Conservation (phyloP, 2,329 filamentous ascomycete species). For the Trichoderma simmonsii region DNA sequence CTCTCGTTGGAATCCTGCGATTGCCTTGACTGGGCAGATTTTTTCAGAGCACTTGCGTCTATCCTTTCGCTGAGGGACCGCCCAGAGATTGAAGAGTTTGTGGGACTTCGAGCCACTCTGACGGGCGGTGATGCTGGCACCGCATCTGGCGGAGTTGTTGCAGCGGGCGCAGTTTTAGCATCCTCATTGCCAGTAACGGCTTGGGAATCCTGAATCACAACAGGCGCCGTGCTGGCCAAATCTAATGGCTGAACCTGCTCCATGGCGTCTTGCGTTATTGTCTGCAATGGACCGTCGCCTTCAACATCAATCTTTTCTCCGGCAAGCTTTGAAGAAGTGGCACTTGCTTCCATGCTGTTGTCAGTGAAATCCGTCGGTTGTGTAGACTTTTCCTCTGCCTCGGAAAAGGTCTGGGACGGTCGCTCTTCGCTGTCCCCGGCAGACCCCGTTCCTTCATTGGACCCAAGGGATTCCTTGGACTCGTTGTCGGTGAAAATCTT, state of each 20-base stretch:
- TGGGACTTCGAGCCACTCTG: conserved; percentile 20
- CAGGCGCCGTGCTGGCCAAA: conserved; percentile 31
- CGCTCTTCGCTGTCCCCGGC: conserved; percentile 49
- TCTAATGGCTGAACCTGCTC: conserved; percentile 51
- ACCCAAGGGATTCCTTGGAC: conserved; percentile 69
- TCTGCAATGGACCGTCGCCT: conserved; percentile 32
- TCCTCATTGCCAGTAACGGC: neutral
- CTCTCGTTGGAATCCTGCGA: conserved; percentile 31
- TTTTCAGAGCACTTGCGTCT: conserved; percentile 52
- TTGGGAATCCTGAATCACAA: conserved; percentile 15
- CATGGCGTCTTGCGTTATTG: conserved; percentile 36
- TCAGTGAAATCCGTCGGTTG: conserved; percentile 42
- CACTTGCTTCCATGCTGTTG: conserved; percentile 33
- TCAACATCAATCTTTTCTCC: conserved; percentile 25
- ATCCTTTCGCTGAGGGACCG: conserved; percentile 44
- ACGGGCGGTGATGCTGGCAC: conserved; percentile 24
- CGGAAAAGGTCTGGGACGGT: conserved; percentile 44
- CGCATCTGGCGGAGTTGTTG: conserved; percentile 1
- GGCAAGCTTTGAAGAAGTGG: conserved; percentile 25
- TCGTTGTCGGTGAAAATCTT: conserved; percentile 94
- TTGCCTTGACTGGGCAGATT: conserved; percentile 27
- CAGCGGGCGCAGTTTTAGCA: neutral
- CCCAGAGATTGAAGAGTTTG: conserved; percentile 20
- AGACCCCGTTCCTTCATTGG: conserved; percentile 64
- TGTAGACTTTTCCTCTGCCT: conserved; percentile 46